Evolutionary conservation across 2,329 filamentous ascomycete species (phyloP), one percentile per base, ranked within the genome.

Genomic region (Fusarium pilosicola): DNA sequence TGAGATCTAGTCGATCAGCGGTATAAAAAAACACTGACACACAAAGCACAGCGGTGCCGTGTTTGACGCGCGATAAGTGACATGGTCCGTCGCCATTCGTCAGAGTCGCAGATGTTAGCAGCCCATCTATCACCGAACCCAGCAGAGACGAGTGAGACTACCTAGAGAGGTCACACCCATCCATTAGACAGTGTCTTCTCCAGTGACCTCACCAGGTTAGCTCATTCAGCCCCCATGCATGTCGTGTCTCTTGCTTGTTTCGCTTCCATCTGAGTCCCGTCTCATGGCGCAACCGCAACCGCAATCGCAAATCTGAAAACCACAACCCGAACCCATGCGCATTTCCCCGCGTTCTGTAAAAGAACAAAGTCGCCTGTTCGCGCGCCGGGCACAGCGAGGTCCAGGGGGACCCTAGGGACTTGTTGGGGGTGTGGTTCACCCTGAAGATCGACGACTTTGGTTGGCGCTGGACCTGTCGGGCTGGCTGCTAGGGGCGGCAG

Each of bases 401-500:
- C 55, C 67, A 58, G 72, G 71, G 51, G 71, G 67, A 39, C 67
- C 67, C 59, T 48, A 60, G 56, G 52, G 45, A 36, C 34, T 45
- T 62, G 42, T 71, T 71, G 68, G 62, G 58, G 71, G 68, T 58
- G 59, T 55, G 67, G 68, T 69, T 72, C 48, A 65, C 71, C 64
- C 71, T 74, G 68, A 65, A 73, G 71, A 74, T 73, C 59, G 44
- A 63, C 68, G 46, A 61, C 63, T 54, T 52, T 70, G 63, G 71
- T 69, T 74, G 71, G 70, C 46, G 70, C 65, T 73, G 70, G 55
- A 52, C 63, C 34, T 68, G 55, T 55, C 51, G 65, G 63, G 42
- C 42, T 66, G 71, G 68, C 65, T 74, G 71, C 67, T 74, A 74
- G 71, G 71, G 71, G 71, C 71, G 71, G 71, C 71, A 74, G 71